These are phyloP conservation scores for Stenocarpella maydis DNA, from an alignment of 2,329 filamentous ascomycete genomes.

Conservation along the genomic window DNA sequence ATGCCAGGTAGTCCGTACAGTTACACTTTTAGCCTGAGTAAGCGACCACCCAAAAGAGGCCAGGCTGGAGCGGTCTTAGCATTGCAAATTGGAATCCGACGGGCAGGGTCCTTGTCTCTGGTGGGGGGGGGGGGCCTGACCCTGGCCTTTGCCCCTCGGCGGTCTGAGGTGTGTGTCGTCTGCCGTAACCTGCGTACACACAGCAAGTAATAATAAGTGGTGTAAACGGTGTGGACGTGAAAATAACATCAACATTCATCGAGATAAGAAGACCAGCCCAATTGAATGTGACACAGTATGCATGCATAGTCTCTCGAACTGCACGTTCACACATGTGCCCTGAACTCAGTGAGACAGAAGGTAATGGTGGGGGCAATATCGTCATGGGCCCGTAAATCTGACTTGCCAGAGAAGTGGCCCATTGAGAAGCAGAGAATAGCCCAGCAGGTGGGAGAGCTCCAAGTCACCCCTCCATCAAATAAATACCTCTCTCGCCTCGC, in stretches of 20 bases:
- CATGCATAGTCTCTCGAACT: too few relatives aligned
- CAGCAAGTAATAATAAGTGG: background rate
- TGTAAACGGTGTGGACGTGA: background rate
- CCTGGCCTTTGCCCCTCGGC: slow-evolving; percentile 14
- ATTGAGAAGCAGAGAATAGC: background rate
- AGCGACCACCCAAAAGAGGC: slow-evolving; percentile 6
- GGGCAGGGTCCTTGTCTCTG: slow-evolving; percentile 16
- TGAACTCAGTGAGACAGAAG: background rate
- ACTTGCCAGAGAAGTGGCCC: slow-evolving; percentile 21
- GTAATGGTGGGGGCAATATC: slow-evolving; percentile 27
- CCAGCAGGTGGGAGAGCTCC: slow-evolving; percentile 5
- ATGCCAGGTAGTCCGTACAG: too few relatives aligned
- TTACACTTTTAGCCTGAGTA: slow-evolving; percentile 27
- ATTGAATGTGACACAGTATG: background rate
- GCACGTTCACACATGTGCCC: background rate
- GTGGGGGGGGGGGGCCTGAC: slow-evolving; percentile 17
- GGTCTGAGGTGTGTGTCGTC: slow-evolving; percentile 17
- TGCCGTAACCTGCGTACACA: background rate
- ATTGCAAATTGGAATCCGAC: background rate
- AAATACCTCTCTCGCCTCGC: slow-evolving; percentile 31
- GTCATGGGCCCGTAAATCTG: slow-evolving; percentile 32
- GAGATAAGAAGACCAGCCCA: background rate
- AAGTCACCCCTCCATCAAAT: slow-evolving; percentile 31
- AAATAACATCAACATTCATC: background rate
- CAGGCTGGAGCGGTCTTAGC: slow-evolving; percentile 10